phyloP scores from a whole-genome alignment of 306 rosid genomes.

The Malus asiatica region DNA sequence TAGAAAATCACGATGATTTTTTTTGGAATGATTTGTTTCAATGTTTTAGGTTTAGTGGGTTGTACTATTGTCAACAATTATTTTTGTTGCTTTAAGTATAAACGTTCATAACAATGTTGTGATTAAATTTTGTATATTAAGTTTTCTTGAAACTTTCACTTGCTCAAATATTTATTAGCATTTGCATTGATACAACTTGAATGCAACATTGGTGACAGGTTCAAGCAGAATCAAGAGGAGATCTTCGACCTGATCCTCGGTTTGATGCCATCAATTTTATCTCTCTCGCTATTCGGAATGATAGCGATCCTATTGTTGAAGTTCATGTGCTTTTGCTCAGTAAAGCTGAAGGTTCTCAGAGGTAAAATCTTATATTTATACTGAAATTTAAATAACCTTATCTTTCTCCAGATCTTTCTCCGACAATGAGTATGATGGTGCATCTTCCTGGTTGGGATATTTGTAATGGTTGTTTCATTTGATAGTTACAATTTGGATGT shows the following conservation, averaged over 20 bases:
- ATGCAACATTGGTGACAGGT: slow-evolving; percentile 39
- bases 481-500: background rate
- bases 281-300: slow-evolving; percentile 66
- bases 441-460: background rate
- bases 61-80: background rate
- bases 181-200: background rate
- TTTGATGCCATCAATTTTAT: slow-evolving; percentile 64
- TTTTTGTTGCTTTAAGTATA: background rate
- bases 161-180: background rate
- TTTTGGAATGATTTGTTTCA: background rate
- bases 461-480: background rate
- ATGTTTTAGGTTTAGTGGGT: background rate
- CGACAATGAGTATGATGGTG: background rate
- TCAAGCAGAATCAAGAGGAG: slow-evolving; percentile 85
- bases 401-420: slow-evolving; percentile 7
- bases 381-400: background rate
- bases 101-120: background rate
- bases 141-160: background rate
- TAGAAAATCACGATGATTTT: background rate
- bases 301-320: slow-evolving; percentile 41
- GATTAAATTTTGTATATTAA: background rate
- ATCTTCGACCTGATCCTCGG: slow-evolving; percentile 76
- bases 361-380: slow-evolving; percentile 38
- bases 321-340: slow-evolving; percentile 57
- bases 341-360: slow-evolving; percentile 34